A percentile compares a stretch with the other conserved stretches of the same genome.
Evolutionary conservation across 179 eudicot species (phyloP).

Genomic region (Spinacia oleracea): DNA sequence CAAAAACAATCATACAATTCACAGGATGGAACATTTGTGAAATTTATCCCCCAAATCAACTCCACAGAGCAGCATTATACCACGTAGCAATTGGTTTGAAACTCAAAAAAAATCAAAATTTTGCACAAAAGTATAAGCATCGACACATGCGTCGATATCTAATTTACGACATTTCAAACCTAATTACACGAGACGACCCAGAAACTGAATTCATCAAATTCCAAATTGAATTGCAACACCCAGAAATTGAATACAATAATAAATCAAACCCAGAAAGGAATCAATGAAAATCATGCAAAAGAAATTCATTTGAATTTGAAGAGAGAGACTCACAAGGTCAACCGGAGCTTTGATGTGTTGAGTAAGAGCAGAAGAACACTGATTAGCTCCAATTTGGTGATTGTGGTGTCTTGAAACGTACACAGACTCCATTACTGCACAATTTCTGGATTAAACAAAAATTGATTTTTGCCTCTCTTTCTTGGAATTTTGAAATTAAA

Average conservation of each 20-base stretch:
- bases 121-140: too few species aligned
- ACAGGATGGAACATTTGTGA: too few species aligned
- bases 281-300: neutral
- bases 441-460: too few species aligned
- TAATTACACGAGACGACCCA: neutral
- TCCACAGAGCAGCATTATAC: neutral
- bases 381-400: constrained; percentile 54
- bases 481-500: too few species aligned
- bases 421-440: constrained; percentile 40
- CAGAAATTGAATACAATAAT: neutral
- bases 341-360: constrained; percentile 84
- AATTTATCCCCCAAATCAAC: neutral
- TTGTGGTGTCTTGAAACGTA: constrained; percentile 61
- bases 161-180: too few species aligned
- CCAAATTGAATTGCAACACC: neutral
- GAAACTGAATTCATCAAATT: neutral
- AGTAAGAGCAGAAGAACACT: constrained; percentile 69
- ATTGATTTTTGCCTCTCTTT: too few species aligned
- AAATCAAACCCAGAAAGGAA: constrained; percentile 4
- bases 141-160: too few species aligned
- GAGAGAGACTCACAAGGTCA: constrained; percentile 46
- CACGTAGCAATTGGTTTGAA: neutral
- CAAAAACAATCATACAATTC: neutral
- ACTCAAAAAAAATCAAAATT: neutral
- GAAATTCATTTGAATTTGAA: neutral